A percentile compares a stretch with the other conserved stretches of the same genome.
These are phyloP conservation scores for Candida smagusa DNA, from an alignment of 1,139 yeast genomes.

Conservation along the genomic window DNA sequence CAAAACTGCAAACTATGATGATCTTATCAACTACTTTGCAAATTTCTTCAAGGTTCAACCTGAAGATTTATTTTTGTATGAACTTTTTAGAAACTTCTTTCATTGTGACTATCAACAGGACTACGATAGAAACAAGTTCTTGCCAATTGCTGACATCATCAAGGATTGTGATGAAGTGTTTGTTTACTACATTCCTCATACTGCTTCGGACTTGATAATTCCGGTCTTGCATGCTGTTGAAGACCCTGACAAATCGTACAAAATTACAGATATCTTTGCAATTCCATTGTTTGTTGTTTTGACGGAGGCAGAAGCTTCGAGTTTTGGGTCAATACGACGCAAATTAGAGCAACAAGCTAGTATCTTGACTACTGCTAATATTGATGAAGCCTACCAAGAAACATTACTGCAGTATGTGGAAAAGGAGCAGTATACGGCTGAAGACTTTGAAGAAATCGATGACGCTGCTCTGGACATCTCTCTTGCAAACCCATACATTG, in stretches of 20 bases:
- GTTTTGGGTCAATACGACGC: constrained; percentile 51
- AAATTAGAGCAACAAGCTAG: constrained; percentile 47
- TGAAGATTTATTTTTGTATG: constrained; percentile 56
- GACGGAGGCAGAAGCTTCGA: constrained; percentile 42
- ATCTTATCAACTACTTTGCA: constrained; percentile 60
- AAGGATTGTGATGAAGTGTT: constrained; percentile 60
- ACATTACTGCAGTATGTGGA: constrained; percentile 13
- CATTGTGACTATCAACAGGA: constrained; percentile 67
- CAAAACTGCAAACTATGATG: constrained; percentile 62
- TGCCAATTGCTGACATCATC: constrained; percentile 71
- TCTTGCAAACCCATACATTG: constrained; percentile 49
- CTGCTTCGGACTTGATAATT: constrained; percentile 48
- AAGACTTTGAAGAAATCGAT: constrained; percentile 33
- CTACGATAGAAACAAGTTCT: constrained; percentile 54
- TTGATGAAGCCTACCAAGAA: constrained; percentile 22
- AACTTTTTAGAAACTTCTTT: constrained; percentile 66
- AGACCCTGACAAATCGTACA: constrained; percentile 39
- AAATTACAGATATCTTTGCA: constrained; percentile 50
- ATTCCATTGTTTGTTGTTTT: constrained; percentile 71
- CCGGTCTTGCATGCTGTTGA: constrained; percentile 64
- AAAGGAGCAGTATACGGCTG: constrained; percentile 21
- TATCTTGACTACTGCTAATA: constrained; percentile 23
- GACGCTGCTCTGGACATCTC: constrained; percentile 44
- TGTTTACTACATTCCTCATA: constrained; percentile 63
- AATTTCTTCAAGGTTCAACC: constrained; percentile 45